phyloP scores from a whole-genome alignment of 148 eudicot species.

The Gaultheria prostrata region DNA sequence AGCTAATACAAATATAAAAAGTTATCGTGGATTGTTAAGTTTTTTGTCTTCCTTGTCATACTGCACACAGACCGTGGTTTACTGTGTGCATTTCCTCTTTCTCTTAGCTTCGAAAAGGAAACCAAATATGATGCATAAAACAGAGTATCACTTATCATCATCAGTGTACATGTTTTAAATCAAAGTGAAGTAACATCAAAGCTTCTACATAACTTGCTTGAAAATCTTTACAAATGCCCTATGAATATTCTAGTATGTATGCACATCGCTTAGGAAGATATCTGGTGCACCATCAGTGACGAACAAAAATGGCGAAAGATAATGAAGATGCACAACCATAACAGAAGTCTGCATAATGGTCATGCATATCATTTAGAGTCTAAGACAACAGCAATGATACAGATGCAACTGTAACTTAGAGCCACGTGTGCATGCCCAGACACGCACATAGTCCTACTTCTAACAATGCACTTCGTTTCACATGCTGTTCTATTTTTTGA shows the following conservation, averaged over 20 bases:
- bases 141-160: not conserved
- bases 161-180: not conserved
- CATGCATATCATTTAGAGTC: not conserved
- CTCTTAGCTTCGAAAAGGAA: not conserved
- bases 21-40: not conserved
- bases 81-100: not conserved
- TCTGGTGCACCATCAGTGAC: not conserved
- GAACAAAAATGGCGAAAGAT: not conserved
- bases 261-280: not conserved
- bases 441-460: not conserved
- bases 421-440: not conserved
- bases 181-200: not conserved
- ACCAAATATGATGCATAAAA: not conserved
- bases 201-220: not conserved
- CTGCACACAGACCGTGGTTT: not conserved
- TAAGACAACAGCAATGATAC: not conserved
- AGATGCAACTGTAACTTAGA: conserved; percentile 2
- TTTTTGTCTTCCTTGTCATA: not conserved
- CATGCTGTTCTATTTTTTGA: not conserved
- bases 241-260: not conserved
- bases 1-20: not conserved
- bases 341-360: not conserved
- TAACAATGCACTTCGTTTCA: not conserved
- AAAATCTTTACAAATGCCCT: conserved; percentile 1
- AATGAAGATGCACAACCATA: not conserved